phyloP scores from a whole-genome alignment of 345 rosid species.

The Arabidopsis arenosa region DNA sequence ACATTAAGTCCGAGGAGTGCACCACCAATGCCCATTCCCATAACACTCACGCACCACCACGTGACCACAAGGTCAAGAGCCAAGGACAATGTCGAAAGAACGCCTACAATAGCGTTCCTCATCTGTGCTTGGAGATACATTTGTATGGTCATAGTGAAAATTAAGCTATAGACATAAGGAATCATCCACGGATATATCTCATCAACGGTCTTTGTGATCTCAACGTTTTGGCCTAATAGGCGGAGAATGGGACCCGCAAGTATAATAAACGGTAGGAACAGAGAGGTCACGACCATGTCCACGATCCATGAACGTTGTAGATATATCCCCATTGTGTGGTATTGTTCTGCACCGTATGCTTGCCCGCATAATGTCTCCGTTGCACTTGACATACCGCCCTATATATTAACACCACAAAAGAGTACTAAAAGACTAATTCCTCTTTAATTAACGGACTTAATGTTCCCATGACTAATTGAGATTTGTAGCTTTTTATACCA shows the following conservation, averaged over 20 bases:
- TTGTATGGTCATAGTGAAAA: slow-evolving; percentile 45
- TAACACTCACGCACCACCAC: slow-evolving; percentile 50
- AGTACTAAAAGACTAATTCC: neutral
- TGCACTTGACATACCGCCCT: slow-evolving; percentile 67
- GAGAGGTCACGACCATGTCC: slow-evolving; percentile 43
- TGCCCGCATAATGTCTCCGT: slow-evolving; percentile 65
- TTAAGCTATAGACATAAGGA: slow-evolving; percentile 43
- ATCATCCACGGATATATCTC: slow-evolving; percentile 53
- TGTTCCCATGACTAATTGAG: neutral
- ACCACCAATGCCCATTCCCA: slow-evolving; percentile 57
- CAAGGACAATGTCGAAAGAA: slow-evolving; percentile 47
- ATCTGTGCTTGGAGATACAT: slow-evolving; percentile 57
- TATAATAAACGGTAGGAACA: slow-evolving; percentile 46
- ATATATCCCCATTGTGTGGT: slow-evolving; percentile 57
- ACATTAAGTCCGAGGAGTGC: slow-evolving; percentile 57
- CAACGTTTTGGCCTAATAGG: slow-evolving; percentile 50
- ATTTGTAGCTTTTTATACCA: slow-evolving; percentile 38
- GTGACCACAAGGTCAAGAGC: slow-evolving; percentile 52
- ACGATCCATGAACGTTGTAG: slow-evolving; percentile 63
- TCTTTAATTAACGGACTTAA: neutral
- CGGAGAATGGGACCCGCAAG: slow-evolving; percentile 47
- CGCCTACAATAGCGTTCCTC: slow-evolving; percentile 50
- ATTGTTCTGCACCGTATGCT: slow-evolving; percentile 62
- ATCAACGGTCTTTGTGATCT: slow-evolving; percentile 47
- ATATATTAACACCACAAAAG: slow-evolving; percentile 1